Base-by-base conservation (phyloP, 2,329 filamentous ascomycete genomes). In the Claviceps capensis region DNA sequence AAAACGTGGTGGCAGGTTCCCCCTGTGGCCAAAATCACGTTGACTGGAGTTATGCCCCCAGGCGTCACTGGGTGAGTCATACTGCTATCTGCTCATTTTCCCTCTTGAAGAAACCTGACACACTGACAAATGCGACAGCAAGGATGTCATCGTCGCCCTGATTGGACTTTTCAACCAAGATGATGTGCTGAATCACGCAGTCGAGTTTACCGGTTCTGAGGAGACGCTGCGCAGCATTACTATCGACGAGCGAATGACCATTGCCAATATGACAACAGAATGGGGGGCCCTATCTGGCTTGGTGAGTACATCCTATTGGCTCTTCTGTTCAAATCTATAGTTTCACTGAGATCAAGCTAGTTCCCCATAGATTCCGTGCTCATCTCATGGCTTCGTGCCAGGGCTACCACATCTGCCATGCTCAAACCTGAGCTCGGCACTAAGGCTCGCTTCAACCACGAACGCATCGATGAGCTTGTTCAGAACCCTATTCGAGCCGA, bases 91-190 rank as follows among this genome's bases (percentile, higher is more conserved):
- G 6, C 14, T 44, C 23, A 14, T 3, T 26, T 44, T 8, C 23
- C 22, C 11, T 26, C 1, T 44, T 44, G 3, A n/a, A 14, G 16
- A 8, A 44, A 36, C 5, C 5, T 45, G 14, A 19, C 45, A 47
- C 45, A 47, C 45, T 47, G 34, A 47, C 34, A 22, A 11, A 9
- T 13, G 45, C n/a, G 5, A 13, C 34, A 47, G 45, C 30, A 97
- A 98, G 68, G 93, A 97, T 65, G 86, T 95, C 13, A 97, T 97
- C 58, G 79, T 96, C 26, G 87, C 88, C 0, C 76, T 97, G 1
- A 94, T 88, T 59, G 87, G 86, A 1, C 69, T 95, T 0, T 94
- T 97, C 72, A 81, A 85, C 51, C 85, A 88, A 59, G 88, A 95
- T 45, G 88, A 96, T 42, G 91, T 96, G 0, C 75, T 96, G 14